Evolutionary conservation across 192 early-diverging fungal genomes (phyloP).

Genomic region (Thamnidium elegans): DNA sequence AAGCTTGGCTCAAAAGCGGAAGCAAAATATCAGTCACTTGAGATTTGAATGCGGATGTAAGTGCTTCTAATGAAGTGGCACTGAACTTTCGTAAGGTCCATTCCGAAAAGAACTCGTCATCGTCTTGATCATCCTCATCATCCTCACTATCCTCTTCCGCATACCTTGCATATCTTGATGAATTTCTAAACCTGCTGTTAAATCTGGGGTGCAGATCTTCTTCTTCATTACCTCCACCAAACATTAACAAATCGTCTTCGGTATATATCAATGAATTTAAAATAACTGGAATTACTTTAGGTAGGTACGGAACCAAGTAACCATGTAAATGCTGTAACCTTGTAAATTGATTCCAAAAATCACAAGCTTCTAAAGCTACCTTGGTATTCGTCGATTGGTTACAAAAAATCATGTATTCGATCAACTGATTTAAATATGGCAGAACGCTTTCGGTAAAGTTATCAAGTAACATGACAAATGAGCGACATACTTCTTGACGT

Average conservation of each 20-base stretch:
- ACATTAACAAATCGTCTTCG: constrained; percentile 79
- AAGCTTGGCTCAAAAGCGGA: constrained; percentile 75
- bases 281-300: constrained; percentile 83
- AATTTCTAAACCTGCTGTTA: too few species aligned
- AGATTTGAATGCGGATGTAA: constrained; percentile 81
- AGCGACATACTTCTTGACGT: constrained; percentile 89
- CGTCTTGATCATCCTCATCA: constrained; percentile 12
- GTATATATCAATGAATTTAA: constrained; percentile 93
- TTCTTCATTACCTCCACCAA: constrained; percentile 70
- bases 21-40: constrained; percentile 82
- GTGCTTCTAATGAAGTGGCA: constrained; percentile 89
- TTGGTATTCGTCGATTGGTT: constrained; percentile 79
- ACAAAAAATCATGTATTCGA: constrained; percentile 93
- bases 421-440: constrained; percentile 79
- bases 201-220: constrained; percentile 50
- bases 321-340: constrained; percentile 78
- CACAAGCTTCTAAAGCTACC: constrained; percentile 94
- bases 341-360: constrained; percentile 95
- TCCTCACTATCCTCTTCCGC: constrained; percentile 9
- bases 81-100: constrained; percentile 99
- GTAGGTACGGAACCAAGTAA: constrained; percentile 61
- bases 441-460: constrained; percentile 77
- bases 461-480: constrained; percentile 88
- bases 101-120: constrained; percentile 61
- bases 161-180: constrained; percentile 27